Evolutionary conservation across 2,329 filamentous ascomycete genomes (phyloP), one percentile per base, ranked within the genome.

Genomic region (Colletotrichum eremochloae): DNA sequence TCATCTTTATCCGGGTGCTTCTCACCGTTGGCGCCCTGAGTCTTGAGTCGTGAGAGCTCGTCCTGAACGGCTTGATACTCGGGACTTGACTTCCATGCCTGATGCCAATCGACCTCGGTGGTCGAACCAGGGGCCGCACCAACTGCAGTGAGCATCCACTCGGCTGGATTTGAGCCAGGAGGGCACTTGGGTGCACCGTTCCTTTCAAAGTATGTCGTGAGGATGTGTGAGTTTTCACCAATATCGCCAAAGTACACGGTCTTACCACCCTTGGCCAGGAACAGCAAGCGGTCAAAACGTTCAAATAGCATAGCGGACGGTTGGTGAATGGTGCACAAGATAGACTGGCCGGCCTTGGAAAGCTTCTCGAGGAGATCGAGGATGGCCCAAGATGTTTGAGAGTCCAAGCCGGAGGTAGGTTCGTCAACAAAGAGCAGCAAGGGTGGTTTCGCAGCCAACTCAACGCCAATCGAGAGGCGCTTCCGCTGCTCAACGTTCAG

Each of bases 351-450:
- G 5, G 80, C 82, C 67, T 86, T 77, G 0, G 88, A 85, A 3
- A 91, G 82, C 74, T 93, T 94, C 74, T 92, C 88, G 70, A 95
- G 87, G 3, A 94, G 85, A 78, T 90, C 88, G 29, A 90, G 88
- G 77, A 94, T 94, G 60, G 91, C 90, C 91, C 91, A 94, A 0
- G 92, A 92, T 1, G 92, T 94, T 78, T 94, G 92, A 76, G 87
- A 91, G 80, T 95, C 92, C 18, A 94, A 85, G 78, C 93, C 93
- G 6, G 92, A 94, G 6, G 92, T 94, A 1, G 93, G 93, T 76
- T 95, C 93, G 76, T 95, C 93, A 29, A 94, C 85, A 84, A 94
- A 95, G 24, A 94, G 86, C 60, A 94, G 86, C 2, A 94, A 82
- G 50, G 91, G 87, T 0, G 93, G 93, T 78, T 92, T 93, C 1